Conservation (phyloP, 108 stramenopile genomes). For the Cyclotella atomus region DNA sequence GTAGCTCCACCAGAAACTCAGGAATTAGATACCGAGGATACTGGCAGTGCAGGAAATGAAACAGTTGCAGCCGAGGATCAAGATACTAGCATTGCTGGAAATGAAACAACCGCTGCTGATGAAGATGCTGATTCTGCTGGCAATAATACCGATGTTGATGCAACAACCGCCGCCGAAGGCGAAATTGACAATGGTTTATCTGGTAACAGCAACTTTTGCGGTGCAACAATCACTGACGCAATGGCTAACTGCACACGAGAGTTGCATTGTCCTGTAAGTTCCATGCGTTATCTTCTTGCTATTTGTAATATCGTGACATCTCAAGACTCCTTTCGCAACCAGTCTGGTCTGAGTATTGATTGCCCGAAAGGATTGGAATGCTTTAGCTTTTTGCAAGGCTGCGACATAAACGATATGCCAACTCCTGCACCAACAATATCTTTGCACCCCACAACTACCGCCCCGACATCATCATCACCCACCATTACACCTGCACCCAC, state of each 20-base stretch:
- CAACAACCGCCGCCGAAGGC: not conserved
- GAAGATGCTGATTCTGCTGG: not conserved
- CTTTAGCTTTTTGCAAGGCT: slow-evolving; percentile 3
- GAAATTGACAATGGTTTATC: not conserved
- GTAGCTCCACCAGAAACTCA: not conserved
- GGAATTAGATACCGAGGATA: not conserved
- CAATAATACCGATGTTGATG: not conserved
- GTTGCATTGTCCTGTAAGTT: slow-evolving; percentile 29
- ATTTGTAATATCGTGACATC: too few relatives aligned
- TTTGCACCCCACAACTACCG: not conserved
- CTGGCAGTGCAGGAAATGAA: not conserved
- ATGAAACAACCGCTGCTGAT: not conserved
- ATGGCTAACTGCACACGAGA: slow-evolving; percentile 18
- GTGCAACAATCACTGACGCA: slow-evolving; percentile 11
- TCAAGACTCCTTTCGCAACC: too few relatives aligned
- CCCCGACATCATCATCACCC: not conserved
- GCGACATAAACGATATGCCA: slow-evolving; percentile 19
- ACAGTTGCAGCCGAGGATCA: not conserved
- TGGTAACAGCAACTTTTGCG: slow-evolving; percentile 35
- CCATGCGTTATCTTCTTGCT: not conserved
- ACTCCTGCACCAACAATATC: slow-evolving; percentile 8
- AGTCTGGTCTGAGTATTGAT: slow-evolving; percentile 14
- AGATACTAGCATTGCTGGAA: not conserved
- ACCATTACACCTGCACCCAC: slow-evolving; percentile 25
- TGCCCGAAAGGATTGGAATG: slow-evolving; percentile 20